Evolutionary conservation across 805 yeast genomes (phyloP).

Genomic region (Saccharomycopsis sp.): DNA sequence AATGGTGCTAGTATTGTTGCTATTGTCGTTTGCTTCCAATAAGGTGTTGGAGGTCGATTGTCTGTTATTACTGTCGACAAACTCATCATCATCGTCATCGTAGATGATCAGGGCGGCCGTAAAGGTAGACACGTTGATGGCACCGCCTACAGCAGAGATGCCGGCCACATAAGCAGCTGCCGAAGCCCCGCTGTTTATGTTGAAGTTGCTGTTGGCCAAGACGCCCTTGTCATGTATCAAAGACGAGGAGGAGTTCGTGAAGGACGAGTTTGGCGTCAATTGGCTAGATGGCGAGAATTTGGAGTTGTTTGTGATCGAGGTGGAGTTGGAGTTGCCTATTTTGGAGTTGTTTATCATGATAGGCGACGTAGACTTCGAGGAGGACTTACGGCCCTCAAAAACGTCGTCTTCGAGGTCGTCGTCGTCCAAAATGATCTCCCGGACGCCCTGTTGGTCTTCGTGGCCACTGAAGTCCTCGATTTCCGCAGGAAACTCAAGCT

Average conservation of each 20-base stretch:
- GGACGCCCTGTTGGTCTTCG: background rate
- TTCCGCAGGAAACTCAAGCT: background rate
- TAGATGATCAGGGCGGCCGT: background rate
- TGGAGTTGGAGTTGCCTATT: conserved; percentile 3
- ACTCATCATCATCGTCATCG: background rate
- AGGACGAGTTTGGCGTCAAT: conserved; percentile 6
- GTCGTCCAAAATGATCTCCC: no score
- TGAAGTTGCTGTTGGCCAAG: background rate
- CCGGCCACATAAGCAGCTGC: background rate
- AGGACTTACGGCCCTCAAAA: background rate
- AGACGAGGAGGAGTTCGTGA: conserved; percentile 2
- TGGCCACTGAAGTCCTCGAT: background rate
- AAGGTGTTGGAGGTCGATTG: background rate
- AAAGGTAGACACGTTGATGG: background rate
- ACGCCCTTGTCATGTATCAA: background rate
- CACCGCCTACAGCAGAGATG: background rate
- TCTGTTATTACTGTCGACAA: background rate
- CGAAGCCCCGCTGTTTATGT: background rate
- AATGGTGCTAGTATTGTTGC: background rate
- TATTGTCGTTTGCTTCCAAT: background rate
- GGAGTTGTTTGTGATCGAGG: conserved; percentile 4
- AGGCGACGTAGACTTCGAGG: conserved; percentile 1
- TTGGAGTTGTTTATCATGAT: conserved; percentile 5
- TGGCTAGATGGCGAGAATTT: background rate
- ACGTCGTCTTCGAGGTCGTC: background rate